Evolutionary conservation across 1,284 basidiomycete genomes (phyloP).

Genomic region (Pterulicium gracile): DNA sequence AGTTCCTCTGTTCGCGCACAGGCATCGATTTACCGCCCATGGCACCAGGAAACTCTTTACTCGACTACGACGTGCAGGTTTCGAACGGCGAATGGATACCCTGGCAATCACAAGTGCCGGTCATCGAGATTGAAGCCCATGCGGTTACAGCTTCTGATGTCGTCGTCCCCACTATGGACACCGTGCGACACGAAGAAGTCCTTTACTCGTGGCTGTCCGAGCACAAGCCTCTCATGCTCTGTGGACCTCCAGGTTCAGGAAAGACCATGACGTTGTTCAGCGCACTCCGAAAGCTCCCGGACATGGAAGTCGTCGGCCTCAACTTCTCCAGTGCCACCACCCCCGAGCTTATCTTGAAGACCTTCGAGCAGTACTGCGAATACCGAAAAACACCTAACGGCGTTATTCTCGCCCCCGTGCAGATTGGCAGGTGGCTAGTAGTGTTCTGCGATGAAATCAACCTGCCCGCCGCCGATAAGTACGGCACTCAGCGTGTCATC

Average conservation of each 20-base stretch:
- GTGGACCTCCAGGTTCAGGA: slow-evolving; percentile 97
- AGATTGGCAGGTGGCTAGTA: slow-evolving; percentile 97
- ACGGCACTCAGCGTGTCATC: slow-evolving; percentile 97
- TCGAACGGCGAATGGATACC: slow-evolving; percentile 79
- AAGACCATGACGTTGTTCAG: slow-evolving; percentile 99
- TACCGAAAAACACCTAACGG: slow-evolving; percentile 98
- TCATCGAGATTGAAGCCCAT: slow-evolving; percentile 95
- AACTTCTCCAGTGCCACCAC: slow-evolving; percentile 99
- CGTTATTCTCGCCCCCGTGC: slow-evolving; percentile 84
- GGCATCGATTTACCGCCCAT: slow-evolving; percentile 85
- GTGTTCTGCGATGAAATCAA: slow-evolving; percentile 99
- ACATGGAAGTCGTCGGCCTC: slow-evolving; percentile 98
- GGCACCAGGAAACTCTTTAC: slow-evolving; percentile 69
- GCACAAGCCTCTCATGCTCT: slow-evolving; percentile 97
- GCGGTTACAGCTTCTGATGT: slow-evolving; percentile 92
- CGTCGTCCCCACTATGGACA: slow-evolving; percentile 98
- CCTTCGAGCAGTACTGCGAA: slow-evolving; percentile 99
- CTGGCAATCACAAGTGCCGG: slow-evolving; percentile 90
- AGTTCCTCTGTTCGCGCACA: slow-evolving; percentile 77
- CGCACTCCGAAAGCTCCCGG: slow-evolving; percentile 92
- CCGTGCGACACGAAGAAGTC: slow-evolving; percentile 97
- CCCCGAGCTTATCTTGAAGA: slow-evolving; percentile 96
- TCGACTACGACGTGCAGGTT: slow-evolving; percentile 94
- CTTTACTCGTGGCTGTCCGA: slow-evolving; percentile 98
- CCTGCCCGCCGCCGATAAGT: slow-evolving; percentile 93